phyloP scores from a whole-genome alignment of 352 stramenopile species.

The Thalassiosira oceanica region DNA sequence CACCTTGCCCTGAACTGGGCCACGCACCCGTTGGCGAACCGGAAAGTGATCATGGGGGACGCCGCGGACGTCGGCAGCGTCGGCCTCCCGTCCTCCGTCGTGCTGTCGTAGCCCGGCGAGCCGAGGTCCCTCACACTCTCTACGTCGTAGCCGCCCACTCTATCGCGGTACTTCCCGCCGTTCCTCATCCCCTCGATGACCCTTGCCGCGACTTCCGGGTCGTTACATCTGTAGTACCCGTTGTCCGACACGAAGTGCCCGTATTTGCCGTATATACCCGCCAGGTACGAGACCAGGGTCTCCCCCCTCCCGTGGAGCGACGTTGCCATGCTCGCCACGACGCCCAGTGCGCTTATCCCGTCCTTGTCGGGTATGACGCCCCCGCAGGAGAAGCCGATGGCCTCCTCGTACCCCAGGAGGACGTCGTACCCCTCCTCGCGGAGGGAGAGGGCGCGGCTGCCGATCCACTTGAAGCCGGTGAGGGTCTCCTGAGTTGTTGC shows the following conservation, averaged over 20 bases:
- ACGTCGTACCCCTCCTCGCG: constrained; percentile 87
- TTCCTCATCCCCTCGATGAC: constrained; percentile 92
- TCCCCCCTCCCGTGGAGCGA: constrained; percentile 51
- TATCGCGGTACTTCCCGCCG: constrained; percentile 80
- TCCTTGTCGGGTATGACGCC: constrained; percentile 98
- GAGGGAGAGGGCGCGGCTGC: constrained; percentile 51
- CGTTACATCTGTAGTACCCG: constrained; percentile 94
- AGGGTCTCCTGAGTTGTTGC: constrained; percentile 97
- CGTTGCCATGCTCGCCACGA: constrained; percentile 64
- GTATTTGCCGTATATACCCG: constrained; percentile 90
- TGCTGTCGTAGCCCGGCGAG: constrained; percentile 78
- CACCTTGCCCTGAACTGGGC: constrained; percentile 92
- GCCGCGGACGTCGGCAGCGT: constrained; percentile 89
- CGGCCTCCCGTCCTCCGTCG: constrained; percentile 86
- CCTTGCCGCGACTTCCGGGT: constrained; percentile 83
- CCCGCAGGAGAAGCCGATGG: constrained; percentile 96
- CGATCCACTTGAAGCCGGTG: constrained; percentile 99
- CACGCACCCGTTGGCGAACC: constrained; percentile 93
- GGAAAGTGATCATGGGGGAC: constrained; percentile 96
- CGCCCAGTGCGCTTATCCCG: constrained; percentile 86
- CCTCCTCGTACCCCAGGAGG: constrained; percentile 97
- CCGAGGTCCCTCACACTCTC: constrained; percentile 72
- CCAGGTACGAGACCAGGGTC: constrained; percentile 79
- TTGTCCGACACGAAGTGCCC: constrained; percentile 97
- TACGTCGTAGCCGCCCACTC: constrained; percentile 55